Conservation (phyloP, 2,329 filamentous ascomycete species). For the Colletotrichum incanum region DNA sequence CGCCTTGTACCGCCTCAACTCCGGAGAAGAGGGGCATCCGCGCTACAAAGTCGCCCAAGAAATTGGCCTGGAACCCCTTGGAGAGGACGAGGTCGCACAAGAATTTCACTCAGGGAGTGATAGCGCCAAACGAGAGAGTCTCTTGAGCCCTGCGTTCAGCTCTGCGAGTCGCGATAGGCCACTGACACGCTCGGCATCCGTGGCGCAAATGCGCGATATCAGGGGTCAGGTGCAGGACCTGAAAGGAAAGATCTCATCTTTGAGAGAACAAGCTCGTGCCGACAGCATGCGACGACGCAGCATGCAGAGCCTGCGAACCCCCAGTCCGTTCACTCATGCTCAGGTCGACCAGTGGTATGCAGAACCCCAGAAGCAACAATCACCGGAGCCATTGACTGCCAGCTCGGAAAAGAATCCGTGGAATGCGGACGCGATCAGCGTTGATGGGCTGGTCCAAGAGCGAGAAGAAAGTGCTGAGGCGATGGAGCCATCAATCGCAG, state of each 20-base stretch:
- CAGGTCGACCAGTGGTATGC: slow-evolving; percentile 69
- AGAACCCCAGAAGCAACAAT: slow-evolving; percentile 49
- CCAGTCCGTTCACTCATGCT: slow-evolving; percentile 85
- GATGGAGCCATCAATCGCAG: slow-evolving; percentile 41
- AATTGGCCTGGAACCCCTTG: slow-evolving; percentile 65
- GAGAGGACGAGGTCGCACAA: slow-evolving; percentile 64
- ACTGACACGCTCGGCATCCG: slow-evolving; percentile 78
- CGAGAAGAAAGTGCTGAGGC: slow-evolving; percentile 27
- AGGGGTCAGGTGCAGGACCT: slow-evolving; percentile 90
- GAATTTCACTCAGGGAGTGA: slow-evolving; percentile 51
- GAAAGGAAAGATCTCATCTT: slow-evolving; percentile 85
- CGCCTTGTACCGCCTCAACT: slow-evolving; percentile 60
- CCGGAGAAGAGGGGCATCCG: slow-evolving; percentile 50
- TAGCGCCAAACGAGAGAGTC: slow-evolving; percentile 53
- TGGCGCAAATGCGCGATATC: slow-evolving; percentile 80
- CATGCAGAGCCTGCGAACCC: slow-evolving; percentile 80
- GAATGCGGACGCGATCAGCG: slow-evolving; percentile 51
- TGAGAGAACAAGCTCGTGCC: slow-evolving; percentile 84
- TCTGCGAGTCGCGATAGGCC: slow-evolving; percentile 59
- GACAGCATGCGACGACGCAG: slow-evolving; percentile 86
- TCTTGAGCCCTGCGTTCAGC: slow-evolving; percentile 64
- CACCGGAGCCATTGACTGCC: slow-evolving; percentile 41
- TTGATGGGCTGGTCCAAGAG: slow-evolving; percentile 47
- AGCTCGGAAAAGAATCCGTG: slow-evolving; percentile 47
- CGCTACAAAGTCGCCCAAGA: slow-evolving; percentile 61